Evolutionary conservation across 1,284 basidiomycete genomes (phyloP).

Genomic region (Heterobasidion parviporum): DNA sequence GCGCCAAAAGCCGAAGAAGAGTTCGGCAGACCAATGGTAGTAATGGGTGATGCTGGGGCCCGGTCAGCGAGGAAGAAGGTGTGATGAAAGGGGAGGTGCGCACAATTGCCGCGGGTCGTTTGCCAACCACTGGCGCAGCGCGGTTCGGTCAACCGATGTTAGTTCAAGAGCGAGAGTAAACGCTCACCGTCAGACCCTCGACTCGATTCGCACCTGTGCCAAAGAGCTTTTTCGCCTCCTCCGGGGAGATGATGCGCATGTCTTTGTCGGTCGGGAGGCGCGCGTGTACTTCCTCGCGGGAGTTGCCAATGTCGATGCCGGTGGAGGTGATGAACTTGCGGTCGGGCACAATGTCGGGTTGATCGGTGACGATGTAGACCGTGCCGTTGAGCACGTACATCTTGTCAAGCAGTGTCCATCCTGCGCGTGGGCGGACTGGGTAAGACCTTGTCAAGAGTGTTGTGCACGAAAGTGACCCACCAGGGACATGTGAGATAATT

Average conservation of each 20-base stretch:
- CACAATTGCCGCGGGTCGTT: conserved; percentile 85
- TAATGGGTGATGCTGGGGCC: conserved; percentile 62
- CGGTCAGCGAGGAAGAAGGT: conserved; percentile 1
- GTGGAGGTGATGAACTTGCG: conserved; percentile 50
- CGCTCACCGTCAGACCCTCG: conserved; percentile 60
- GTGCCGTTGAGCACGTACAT: conserved; percentile 72
- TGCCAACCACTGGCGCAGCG: conserved; percentile 47
- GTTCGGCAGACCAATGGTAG: conserved; percentile 82
- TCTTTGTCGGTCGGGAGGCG: conserved; percentile 69
- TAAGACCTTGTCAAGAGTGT: too few species aligned
- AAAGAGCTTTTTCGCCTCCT: conserved; percentile 62
- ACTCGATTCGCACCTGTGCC: conserved; percentile 53
- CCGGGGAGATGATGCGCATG: conserved; percentile 65
- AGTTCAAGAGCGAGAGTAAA: not conserved
- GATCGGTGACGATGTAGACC: conserved; percentile 64
- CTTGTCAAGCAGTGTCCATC: conserved; percentile 80
- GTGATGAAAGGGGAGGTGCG: conserved; percentile 16
- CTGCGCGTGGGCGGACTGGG: conserved; percentile 24
- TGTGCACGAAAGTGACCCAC: conserved; percentile 20
- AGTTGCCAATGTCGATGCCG: conserved; percentile 38
- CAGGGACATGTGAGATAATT: conserved; percentile 56
- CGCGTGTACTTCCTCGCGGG: conserved; percentile 31
- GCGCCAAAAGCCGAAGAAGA: conserved; percentile 84
- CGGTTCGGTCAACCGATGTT: not conserved
- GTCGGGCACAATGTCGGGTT: conserved; percentile 45